Percentiles rank a stretch among this genome's conserved stretches.
Evolutionary conservation across 2,329 filamentous ascomycete species (phyloP).

Genomic region (Cercospora sp.): DNA sequence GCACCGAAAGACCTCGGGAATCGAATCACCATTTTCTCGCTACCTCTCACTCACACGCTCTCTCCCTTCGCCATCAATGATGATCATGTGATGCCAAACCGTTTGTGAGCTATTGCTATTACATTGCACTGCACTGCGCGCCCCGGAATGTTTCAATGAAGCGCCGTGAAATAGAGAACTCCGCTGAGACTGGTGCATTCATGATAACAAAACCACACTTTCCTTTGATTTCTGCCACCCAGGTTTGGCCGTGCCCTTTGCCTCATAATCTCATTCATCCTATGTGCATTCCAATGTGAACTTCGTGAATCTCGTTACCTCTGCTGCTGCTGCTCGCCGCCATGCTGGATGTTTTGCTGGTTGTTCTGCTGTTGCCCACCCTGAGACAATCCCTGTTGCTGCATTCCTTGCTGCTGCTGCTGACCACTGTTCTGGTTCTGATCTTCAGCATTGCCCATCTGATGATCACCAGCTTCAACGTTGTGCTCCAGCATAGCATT

Average conservation of each 20-base stretch:
- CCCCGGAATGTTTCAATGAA: slow-evolving; percentile 2
- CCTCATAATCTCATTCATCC: slow-evolving; percentile 5
- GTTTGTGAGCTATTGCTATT: slow-evolving; percentile 7
- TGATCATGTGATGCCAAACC: background rate
- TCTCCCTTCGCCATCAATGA: background rate
- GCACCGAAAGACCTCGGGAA: background rate
- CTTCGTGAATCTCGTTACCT: slow-evolving; percentile 11
- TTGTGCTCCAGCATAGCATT: slow-evolving; percentile 11
- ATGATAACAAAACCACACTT: background rate
- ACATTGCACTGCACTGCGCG: slow-evolving; percentile 13
- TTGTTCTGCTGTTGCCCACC: slow-evolving; percentile 1
- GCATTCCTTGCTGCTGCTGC: slow-evolving; percentile 2
- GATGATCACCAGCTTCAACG: background rate
- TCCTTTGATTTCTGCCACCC: slow-evolving; percentile 1
- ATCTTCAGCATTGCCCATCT: background rate
- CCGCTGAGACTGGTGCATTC: slow-evolving; percentile 13
- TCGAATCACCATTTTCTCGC: background rate
- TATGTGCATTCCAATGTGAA: slow-evolving; percentile 13
- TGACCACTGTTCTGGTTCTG: background rate
- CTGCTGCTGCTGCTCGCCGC: slow-evolving; percentile 9
- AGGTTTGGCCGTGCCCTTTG: background rate
- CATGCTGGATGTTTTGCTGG: slow-evolving; percentile 8
- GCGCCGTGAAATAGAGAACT: slow-evolving; percentile 6
- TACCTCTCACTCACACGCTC: background rate
- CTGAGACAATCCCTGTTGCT: slow-evolving; percentile 1